Conservation (phyloP, 192 early-diverging fungal genomes). For the Cetraspora pellucida region DNA sequence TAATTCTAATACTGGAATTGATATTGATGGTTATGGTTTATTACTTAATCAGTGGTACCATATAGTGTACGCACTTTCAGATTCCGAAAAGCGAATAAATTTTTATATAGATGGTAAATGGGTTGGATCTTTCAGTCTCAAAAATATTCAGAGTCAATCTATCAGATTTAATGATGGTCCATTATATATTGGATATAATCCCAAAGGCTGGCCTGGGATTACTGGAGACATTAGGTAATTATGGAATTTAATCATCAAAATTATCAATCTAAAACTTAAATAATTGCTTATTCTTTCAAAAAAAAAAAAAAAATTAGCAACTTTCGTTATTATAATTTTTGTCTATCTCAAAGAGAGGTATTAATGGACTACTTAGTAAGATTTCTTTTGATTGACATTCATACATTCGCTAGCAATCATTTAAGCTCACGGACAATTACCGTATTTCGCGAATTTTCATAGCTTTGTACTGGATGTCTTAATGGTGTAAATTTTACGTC, state of each 20-base stretch:
- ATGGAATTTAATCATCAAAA: not conserved
- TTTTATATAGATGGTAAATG: conserved; percentile 20
- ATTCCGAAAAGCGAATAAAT: conserved; percentile 17
- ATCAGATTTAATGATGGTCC: conserved; percentile 27
- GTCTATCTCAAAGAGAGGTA: conserved; percentile 4
- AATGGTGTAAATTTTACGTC: too few species aligned
- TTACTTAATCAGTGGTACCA: conserved; percentile 11
- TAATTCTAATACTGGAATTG: not conserved
- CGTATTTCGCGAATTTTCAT: too few species aligned
- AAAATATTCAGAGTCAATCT: not conserved
- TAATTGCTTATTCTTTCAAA: too few species aligned
- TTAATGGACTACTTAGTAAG: conserved; percentile 9
- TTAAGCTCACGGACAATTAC: too few species aligned
- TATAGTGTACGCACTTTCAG: conserved; percentile 26
- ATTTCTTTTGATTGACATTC: too few species aligned
- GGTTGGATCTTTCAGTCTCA: conserved; percentile 1
- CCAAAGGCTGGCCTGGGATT: not conserved
- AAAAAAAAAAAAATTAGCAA: not conserved
- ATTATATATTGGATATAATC: conserved; percentile 16
- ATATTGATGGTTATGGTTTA: not conserved
- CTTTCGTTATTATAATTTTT: conserved; percentile 26
- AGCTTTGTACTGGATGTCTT: too few species aligned
- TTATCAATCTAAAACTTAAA: not conserved
- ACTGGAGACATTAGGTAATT: conserved; percentile 19
- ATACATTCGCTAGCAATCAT: too few species aligned